Base-by-base conservation (phyloP, 345 rosid genomes). In the Schrenkiella parvula region DNA sequence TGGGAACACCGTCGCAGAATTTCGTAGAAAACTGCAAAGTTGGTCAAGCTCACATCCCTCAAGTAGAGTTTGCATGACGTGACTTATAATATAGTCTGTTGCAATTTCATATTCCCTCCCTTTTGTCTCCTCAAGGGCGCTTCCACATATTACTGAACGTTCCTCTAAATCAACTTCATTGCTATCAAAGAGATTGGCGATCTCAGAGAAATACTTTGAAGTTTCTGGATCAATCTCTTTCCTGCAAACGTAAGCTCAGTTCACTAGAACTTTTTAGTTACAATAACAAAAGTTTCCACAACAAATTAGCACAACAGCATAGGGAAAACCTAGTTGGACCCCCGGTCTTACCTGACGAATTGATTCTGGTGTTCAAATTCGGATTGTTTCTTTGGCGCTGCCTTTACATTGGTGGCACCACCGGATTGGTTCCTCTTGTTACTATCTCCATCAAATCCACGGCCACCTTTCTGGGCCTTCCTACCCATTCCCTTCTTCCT, bases 1-100 rank as follows among this genome's bases (percentile, higher is more conserved):
- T 71, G 98, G 91, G 72, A 95, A 92, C 59, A 75, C 79, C 4
- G 75, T 34, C 5, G 91, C 84, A 73, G 86, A 85, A 54, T 86
- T 80, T 37, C 66, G 83, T n/a, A 95, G 71, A 77, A 95, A 95
- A 73, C 84, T 76, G 38, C 98, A 90, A 41, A 95, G 96, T 54
- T 87, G 90, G 61, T 92, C 92, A 74, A 85, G 81, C 54, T 88
- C 87, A 76, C 96, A 88, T 35, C 93, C 97, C 67, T 92, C 97
- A 10, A 95, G 92, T 5, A 92, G 89, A 57, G 82, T 84, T 80
- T 92, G 89, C 84, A 95, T 51, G 41, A 85, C 85, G 80, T 92
- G 96, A 74, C 97, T 95, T 60, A 89, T 74, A 70, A 88, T 88
- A 73, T 92, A 91, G 74, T 95, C 99, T 1, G 98, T 93, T 14